Conservation (phyloP, 352 stramenopile genomes). For the Phytophthora pluvialis region DNA sequence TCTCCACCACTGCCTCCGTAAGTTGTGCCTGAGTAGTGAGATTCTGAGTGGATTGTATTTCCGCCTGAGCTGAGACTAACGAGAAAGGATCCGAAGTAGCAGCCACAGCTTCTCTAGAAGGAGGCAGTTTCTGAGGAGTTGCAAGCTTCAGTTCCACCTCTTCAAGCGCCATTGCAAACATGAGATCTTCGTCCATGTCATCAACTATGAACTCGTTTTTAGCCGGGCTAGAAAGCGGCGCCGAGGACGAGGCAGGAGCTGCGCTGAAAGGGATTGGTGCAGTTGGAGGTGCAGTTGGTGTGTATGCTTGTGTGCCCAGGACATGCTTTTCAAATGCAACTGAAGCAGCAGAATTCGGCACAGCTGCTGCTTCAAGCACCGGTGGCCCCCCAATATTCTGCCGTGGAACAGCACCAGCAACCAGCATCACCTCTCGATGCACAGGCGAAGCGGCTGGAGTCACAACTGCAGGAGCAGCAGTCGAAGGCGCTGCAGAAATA, state of each 20-base stretch:
- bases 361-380: neutral
- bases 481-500: neutral
- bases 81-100: constrained; percentile 7
- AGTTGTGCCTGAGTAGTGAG: constrained; percentile 2
- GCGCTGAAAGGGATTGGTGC: neutral
- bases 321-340: neutral
- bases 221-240: neutral
- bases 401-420: neutral
- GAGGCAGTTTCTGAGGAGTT: constrained; percentile 28
- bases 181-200: constrained; percentile 67
- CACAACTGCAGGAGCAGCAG: neutral
- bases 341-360: neutral
- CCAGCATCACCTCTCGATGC: neutral
- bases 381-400: neutral
- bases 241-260: neutral
- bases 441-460: neutral
- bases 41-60: constrained; percentile 5
- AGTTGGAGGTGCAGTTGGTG: neutral
- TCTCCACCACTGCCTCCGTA: neutral
- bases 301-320: neutral
- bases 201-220: constrained; percentile 69
- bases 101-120: constrained; percentile 1
- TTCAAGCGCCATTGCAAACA: constrained; percentile 72
- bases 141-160: constrained; percentile 62
- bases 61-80: neutral